These are phyloP conservation scores for Curvularia lunata DNA, from an alignment of 2,329 filamentous ascomycete genomes.

Conservation along the genomic window DNA sequence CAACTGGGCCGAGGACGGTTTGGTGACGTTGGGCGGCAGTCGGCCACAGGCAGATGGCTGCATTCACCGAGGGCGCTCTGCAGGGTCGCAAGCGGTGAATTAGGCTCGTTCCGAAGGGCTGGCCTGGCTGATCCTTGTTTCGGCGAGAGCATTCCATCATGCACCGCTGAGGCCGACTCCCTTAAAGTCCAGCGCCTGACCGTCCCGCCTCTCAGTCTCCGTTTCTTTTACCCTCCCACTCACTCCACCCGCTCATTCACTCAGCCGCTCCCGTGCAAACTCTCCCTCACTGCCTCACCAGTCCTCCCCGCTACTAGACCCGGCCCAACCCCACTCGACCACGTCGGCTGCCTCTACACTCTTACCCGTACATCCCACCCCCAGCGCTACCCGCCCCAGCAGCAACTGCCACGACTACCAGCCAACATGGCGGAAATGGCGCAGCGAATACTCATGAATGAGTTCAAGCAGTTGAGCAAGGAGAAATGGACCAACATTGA, in stretches of 20 bases:
- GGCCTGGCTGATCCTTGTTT: conserved; percentile 24
- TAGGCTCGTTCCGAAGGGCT: conserved; percentile 24
- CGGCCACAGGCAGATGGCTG: background rate
- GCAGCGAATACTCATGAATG: conserved; percentile 86
- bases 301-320: conserved; percentile 7
- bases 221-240: conserved; percentile 4
- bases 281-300: conserved; percentile 6
- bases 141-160: conserved; percentile 33
- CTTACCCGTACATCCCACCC: conserved; percentile 12
- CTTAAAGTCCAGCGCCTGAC: conserved; percentile 20
- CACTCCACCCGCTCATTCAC: background rate
- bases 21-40: conserved; percentile 12
- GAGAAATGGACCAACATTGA: conserved; percentile 95
- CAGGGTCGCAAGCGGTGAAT: conserved; percentile 25
- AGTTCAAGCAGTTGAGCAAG: conserved; percentile 80
- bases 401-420: conserved; percentile 9
- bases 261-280: background rate
- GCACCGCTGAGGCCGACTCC: conserved; percentile 17
- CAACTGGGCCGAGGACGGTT: conserved; percentile 5
- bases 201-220: conserved; percentile 12
- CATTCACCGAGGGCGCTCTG: conserved; percentile 7
- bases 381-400: conserved; percentile 18
- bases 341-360: conserved; percentile 4
- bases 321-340: conserved; percentile 2
- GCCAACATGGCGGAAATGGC: conserved; percentile 54